Conservation (phyloP, 768 basidiomycete genomes). For the Hericium rajendrae region DNA sequence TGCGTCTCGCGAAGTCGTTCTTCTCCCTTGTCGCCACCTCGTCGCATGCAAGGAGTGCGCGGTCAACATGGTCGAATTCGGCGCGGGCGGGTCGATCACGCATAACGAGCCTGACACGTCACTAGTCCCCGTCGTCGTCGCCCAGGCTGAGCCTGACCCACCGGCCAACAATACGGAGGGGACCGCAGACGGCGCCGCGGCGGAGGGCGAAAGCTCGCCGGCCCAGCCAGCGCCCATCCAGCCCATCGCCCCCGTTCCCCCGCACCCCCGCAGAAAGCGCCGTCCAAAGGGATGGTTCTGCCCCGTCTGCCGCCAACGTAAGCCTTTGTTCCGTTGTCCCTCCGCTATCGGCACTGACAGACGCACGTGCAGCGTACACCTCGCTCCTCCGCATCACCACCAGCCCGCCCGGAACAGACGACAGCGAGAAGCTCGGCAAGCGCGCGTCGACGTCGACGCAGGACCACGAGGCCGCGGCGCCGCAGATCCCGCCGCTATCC, state of each 20-base stretch:
- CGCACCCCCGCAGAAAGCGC: conserved; percentile 63
- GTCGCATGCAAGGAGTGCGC: conserved; percentile 96
- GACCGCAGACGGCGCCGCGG: background rate
- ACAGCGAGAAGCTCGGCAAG: conserved; percentile 8
- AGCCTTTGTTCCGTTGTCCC: conserved; percentile 23
- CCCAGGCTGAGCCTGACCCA: conserved; percentile 23
- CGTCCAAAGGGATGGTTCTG: conserved; percentile 98
- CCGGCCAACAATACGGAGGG: conserved; percentile 12
- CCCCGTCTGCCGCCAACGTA: conserved; percentile 91
- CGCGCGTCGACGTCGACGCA: conserved; percentile 14
- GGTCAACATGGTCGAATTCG: conserved; percentile 95
- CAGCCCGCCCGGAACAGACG: conserved; percentile 14
- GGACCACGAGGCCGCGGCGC: conserved; percentile 3
- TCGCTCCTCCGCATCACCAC: conserved; percentile 35
- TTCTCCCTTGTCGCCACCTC: conserved; percentile 87
- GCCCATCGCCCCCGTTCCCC: conserved; percentile 14
- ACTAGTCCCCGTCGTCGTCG: conserved; percentile 10
- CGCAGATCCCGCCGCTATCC: background rate
- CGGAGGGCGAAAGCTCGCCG: background rate
- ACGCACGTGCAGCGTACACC: conserved; percentile 29
- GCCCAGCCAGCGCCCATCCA: conserved; percentile 13
- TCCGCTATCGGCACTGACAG: background rate
- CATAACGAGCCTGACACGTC: conserved; percentile 32
- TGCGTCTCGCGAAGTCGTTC: conserved; percentile 81
- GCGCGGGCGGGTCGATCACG: conserved; percentile 82